phyloP scores from a whole-genome alignment of 1,284 basidiomycete genomes.

The Ustilago tritici region DNA sequence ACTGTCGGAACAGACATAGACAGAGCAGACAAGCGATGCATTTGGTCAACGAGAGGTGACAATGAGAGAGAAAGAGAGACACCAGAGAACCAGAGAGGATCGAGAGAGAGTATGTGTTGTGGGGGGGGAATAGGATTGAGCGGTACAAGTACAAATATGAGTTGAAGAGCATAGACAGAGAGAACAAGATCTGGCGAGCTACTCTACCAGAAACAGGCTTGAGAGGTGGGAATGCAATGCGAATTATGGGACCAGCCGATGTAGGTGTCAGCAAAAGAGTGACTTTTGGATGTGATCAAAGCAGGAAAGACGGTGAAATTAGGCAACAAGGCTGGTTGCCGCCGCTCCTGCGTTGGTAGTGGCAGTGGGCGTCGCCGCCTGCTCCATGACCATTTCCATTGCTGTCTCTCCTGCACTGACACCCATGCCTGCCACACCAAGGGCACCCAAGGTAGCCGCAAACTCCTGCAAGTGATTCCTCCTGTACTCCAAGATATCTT shows the following conservation, averaged over 20 bases:
- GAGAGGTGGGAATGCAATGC: constrained; percentile 34
- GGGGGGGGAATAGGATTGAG: not conserved
- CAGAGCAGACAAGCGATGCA: not conserved
- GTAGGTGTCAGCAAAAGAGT: not conserved
- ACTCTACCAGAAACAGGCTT: constrained; percentile 4
- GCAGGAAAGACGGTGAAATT: not conserved
- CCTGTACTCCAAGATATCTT: constrained; percentile 46
- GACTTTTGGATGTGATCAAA: constrained; percentile 7
- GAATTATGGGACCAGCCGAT: constrained; percentile 3
- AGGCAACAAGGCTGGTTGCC: constrained; percentile 15
- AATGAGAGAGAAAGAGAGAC: not conserved
- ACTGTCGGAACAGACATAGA: not conserved
- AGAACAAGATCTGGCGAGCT: constrained; percentile 23
- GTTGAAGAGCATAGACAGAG: not conserved
- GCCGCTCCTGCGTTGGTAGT: not conserved
- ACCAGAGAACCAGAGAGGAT: not conserved
- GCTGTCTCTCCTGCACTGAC: constrained; percentile 30
- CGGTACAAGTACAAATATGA: constrained; percentile 28
- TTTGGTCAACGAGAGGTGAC: not conserved
- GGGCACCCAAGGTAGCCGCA: constrained; percentile 25
- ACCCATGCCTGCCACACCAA: constrained; percentile 22
- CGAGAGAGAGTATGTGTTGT: constrained; percentile 1
- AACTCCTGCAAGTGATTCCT: constrained; percentile 41
- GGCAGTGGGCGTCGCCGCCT: constrained; percentile 23
- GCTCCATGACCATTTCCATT: constrained; percentile 40